A percentile compares a stretch with the other conserved stretches of the same genome.
These are phyloP conservation scores for Tulasnella sp. DNA, from an alignment of 768 basidiomycete genomes.

Conservation along the genomic window DNA sequence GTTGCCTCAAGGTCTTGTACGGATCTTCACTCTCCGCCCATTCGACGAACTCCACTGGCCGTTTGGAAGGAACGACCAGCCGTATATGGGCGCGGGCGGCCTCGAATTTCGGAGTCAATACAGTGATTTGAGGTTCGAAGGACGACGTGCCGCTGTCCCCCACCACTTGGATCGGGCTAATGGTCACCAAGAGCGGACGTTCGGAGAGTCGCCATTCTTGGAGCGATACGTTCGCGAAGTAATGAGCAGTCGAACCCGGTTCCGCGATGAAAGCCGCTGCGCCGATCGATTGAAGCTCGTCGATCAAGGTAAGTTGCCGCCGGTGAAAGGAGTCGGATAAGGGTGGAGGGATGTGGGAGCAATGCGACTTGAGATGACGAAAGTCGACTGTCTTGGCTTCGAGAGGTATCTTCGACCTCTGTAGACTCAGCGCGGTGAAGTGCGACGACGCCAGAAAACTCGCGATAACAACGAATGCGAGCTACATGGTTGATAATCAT, in stretches of 20 bases:
- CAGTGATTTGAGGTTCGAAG: slow-evolving; percentile 33
- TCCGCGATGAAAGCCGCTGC: slow-evolving; percentile 68
- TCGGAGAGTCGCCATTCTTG: slow-evolving; percentile 62
- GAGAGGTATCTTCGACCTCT: background rate
- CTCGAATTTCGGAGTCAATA: slow-evolving; percentile 74
- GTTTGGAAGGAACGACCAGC: slow-evolving; percentile 35
- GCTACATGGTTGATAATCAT: background rate
- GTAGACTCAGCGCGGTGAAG: background rate
- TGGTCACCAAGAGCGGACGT: slow-evolving; percentile 59
- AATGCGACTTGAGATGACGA: slow-evolving; percentile 36
- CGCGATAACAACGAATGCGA: background rate
- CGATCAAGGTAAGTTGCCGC: slow-evolving; percentile 46
- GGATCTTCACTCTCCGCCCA: slow-evolving; percentile 57
- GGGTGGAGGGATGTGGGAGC: slow-evolving; percentile 32
- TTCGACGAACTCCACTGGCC: slow-evolving; percentile 25
- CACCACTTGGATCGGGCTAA: slow-evolving; percentile 32
- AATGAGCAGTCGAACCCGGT: slow-evolving; percentile 59
- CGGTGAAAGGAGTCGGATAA: slow-evolving; percentile 32
- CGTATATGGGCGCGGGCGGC: slow-evolving; percentile 54
- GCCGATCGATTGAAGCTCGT: slow-evolving; percentile 35
- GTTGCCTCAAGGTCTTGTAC: slow-evolving; percentile 37
- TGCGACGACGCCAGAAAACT: background rate
- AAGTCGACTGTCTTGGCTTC: background rate
- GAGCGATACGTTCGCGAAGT: slow-evolving; percentile 59
- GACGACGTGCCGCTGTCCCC: background rate